Percentiles rank a stretch among this genome's conserved stretches.
Evolutionary conservation across 1,139 yeast genomes (phyloP).

Genomic region (Scheffersomyces stambukii): DNA sequence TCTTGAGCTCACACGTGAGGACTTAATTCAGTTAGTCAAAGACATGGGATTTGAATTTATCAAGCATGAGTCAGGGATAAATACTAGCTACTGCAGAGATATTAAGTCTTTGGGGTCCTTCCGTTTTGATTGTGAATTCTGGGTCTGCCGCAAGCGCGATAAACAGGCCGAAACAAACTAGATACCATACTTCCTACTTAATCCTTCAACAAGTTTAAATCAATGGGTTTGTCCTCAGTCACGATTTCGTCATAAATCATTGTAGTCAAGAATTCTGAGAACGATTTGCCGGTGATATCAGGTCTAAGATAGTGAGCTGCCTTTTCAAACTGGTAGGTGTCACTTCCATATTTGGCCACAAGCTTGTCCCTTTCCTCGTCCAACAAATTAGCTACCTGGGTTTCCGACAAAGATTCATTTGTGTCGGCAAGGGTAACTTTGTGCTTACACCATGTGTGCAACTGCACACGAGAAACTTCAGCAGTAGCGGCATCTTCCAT

Average conservation of each 20-base stretch:
- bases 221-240: constrained; percentile 9
- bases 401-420: too few species aligned
- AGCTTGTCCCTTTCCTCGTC: constrained; percentile 57
- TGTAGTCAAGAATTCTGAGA: constrained; percentile 17
- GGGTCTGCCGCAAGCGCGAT: constrained; percentile 65
- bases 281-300: constrained; percentile 14
- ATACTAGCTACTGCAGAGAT: constrained; percentile 57
- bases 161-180: too few species aligned
- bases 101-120: constrained; percentile 50
- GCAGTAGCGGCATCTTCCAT: constrained; percentile 92
- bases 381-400: too few species aligned
- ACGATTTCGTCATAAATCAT: constrained; percentile 16
- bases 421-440: too few species aligned
- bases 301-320: constrained; percentile 16
- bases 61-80: constrained; percentile 40
- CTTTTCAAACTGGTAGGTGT: too few species aligned
- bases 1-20: constrained; percentile 61
- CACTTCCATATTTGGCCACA: constrained; percentile 17
- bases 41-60: constrained; percentile 53
- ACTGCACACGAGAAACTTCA: constrained; percentile 77
- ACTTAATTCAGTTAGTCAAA: constrained; percentile 46
- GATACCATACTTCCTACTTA: too few species aligned
- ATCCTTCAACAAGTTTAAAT: constrained; percentile 12
- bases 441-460: constrained; percentile 83
- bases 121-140: constrained; percentile 64